Percentiles rank a stretch among this genome's conserved stretches.
These are phyloP conservation scores for Phytophthora rubi DNA, from an alignment of 352 stramenopile genomes.

Conservation along the genomic window DNA sequence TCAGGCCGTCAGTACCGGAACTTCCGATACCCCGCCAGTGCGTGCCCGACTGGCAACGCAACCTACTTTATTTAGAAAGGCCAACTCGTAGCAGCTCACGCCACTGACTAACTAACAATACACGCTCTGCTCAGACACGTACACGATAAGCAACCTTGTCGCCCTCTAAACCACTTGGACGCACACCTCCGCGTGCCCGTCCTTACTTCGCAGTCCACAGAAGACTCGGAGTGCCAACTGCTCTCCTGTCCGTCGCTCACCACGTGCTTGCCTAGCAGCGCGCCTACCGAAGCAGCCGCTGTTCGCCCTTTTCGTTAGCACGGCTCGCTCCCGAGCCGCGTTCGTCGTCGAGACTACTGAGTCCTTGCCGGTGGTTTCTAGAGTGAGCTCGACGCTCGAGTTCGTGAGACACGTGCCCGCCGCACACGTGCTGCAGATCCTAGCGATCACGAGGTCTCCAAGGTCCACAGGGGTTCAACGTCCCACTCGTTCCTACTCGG, in stretches of 20 bases:
- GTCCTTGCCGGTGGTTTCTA: neutral
- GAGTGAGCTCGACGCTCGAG: constrained; percentile 2
- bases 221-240: neutral
- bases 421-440: neutral
- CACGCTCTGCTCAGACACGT: neutral
- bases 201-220: neutral
- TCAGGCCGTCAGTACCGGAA: neutral
- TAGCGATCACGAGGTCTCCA: neutral
- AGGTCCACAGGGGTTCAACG: neutral
- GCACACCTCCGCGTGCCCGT: neutral
- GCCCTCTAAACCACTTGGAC: neutral
- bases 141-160: neutral
- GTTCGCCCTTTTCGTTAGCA: neutral
- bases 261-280: neutral
- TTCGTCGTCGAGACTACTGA: neutral
- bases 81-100: neutral
- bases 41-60: neutral
- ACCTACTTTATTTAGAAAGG: neutral
- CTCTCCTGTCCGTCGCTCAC: neutral
- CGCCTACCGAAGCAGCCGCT: neutral
- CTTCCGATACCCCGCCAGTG: neutral
- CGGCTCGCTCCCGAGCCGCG: neutral
- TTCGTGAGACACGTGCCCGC: neutral
- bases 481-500: neutral
- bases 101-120: neutral